Conservation (phyloP, 352 stramenopile genomes). For the Pythium apleroticum region DNA sequence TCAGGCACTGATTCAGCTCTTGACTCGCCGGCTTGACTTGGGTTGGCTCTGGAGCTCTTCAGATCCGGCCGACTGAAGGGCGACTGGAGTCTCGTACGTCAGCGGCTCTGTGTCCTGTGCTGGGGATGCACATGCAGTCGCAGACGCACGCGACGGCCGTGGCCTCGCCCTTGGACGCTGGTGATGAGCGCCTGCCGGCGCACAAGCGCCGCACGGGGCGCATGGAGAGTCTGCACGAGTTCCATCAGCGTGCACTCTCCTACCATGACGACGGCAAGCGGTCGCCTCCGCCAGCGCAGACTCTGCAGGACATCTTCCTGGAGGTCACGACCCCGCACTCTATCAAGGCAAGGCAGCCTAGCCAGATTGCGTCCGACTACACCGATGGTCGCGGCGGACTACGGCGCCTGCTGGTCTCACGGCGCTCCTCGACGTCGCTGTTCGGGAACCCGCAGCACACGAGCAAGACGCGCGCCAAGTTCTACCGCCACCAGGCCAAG, state of each 20-base stretch:
- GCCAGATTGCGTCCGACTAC: slow-evolving; percentile 27
- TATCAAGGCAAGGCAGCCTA: slow-evolving; percentile 1
- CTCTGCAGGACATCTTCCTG: slow-evolving; percentile 21
- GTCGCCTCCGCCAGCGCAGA: slow-evolving; percentile 18
- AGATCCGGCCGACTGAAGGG: no score
- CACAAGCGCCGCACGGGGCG: slow-evolving; percentile 69
- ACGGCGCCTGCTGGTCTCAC: slow-evolving; percentile 32
- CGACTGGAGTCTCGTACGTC: neutral
- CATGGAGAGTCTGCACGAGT: slow-evolving; percentile 80
- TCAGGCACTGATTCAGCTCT: neutral
- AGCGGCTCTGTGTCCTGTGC: neutral
- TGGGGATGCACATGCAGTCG: neutral
- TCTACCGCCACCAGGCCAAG: slow-evolving; percentile 67
- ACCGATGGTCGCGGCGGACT: slow-evolving; percentile 50
- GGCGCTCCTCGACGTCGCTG: slow-evolving; percentile 55
- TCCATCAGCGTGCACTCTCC: slow-evolving; percentile 73
- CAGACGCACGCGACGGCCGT: neutral
- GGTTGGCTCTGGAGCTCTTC: neutral
- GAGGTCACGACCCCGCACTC: slow-evolving; percentile 9
- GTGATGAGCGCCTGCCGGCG: slow-evolving; percentile 51
- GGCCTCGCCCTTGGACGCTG: slow-evolving; percentile 9
- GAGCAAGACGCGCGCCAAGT: slow-evolving; percentile 39
- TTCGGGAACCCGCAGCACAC: slow-evolving; percentile 55
- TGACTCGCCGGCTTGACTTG: neutral
- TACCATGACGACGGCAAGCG: slow-evolving; percentile 39